Percentiles rank a stretch among this genome's conserved stretches.
These are phyloP conservation scores for Tetracladium marchalianum DNA, from an alignment of 495 filamentous ascomycete species.

Conservation along the genomic window DNA sequence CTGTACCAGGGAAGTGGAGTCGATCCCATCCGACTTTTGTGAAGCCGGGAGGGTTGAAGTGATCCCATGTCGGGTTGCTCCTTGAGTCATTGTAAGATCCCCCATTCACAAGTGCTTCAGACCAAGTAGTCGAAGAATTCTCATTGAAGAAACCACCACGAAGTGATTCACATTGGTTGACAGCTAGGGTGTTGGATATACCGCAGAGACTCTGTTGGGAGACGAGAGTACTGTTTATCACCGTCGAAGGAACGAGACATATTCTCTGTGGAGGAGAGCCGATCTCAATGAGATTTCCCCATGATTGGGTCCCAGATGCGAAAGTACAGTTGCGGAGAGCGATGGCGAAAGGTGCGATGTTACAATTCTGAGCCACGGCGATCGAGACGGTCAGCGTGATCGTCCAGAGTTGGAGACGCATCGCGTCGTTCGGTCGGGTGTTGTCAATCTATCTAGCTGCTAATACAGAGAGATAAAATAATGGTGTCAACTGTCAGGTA, in stretches of 20 bases:
- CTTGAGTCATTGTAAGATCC: conserved; percentile 4
- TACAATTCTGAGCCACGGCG: too few species aligned
- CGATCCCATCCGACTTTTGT: conserved; percentile 6
- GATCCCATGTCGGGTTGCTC: conserved; percentile 8
- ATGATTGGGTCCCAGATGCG: not conserved
- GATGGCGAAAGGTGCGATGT: too few species aligned
- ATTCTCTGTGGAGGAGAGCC: not conserved
- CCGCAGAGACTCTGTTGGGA: too few species aligned
- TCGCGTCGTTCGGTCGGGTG: too few species aligned
- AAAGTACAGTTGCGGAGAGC: not conserved
- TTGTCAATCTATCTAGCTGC: too few species aligned
- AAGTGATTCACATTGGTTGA: too few species aligned
- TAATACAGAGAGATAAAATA: too few species aligned
- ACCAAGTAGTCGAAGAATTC: conserved; percentile 40
- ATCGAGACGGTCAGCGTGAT: too few species aligned
- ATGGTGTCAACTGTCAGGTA: too few species aligned
- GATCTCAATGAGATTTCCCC: not conserved
- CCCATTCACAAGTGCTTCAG: not conserved
- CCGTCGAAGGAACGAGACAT: conserved; percentile 1
- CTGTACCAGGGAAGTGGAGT: conserved; percentile 4
- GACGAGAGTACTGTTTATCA: conserved; percentile 1
- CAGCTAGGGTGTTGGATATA: too few species aligned
- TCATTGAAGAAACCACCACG: conserved; percentile 38
- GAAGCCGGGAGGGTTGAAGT: conserved; percentile 9
- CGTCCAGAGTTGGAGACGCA: too few species aligned